Base-by-base conservation (phyloP, 352 stramenopile genomes). In the Halophytophthora batemanensis region DNA sequence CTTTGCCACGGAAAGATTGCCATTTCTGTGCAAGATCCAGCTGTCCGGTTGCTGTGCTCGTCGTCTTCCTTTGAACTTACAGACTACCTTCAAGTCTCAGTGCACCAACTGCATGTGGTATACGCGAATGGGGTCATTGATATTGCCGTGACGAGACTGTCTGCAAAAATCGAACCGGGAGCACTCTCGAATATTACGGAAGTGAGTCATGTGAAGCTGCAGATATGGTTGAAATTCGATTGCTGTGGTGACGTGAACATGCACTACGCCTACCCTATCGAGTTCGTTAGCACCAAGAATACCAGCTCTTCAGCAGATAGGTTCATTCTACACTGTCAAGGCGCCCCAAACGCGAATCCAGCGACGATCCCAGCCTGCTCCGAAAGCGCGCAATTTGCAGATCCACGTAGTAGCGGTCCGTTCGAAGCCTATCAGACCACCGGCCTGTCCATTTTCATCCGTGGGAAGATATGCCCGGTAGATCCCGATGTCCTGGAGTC, bases 121-220 rank as follows among this genome's bases (percentile, higher is more conserved):
- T 89, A 81, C 34, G 47, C 51, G 0, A 57, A 52, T 35, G 63
- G 64, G 1, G 60, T 48, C 28, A 62, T 75, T 6, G 59, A 72
- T 28, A 25, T 88, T 2, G 56, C 71, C 11, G 50, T 89, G 7
- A 61, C 76, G 12, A 69, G 68, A 34, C 23, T 90, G 23, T 69
- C 64, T 1, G 62, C 56, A 3, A 89, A 82, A 59, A 84, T 91
- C 38, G 76, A 91, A n/a, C 82, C 82, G 18, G 71, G 74, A 28
- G 71, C 72, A 1, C 33, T 91, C 4, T 74, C 71, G 25, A 75
- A 86, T 39, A 71, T 87, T 14, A 64, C 66, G 15, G 80, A 93
- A 46, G 53, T 91, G 5, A 84, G 61, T 17, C 66, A 64, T 25
- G 36, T 88, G 10, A 71, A 66, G 17, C 15, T 87, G n/a, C 44